phyloP scores from a whole-genome alignment of 2,329 filamentous ascomycete species.

The Penicillium sp. region DNA sequence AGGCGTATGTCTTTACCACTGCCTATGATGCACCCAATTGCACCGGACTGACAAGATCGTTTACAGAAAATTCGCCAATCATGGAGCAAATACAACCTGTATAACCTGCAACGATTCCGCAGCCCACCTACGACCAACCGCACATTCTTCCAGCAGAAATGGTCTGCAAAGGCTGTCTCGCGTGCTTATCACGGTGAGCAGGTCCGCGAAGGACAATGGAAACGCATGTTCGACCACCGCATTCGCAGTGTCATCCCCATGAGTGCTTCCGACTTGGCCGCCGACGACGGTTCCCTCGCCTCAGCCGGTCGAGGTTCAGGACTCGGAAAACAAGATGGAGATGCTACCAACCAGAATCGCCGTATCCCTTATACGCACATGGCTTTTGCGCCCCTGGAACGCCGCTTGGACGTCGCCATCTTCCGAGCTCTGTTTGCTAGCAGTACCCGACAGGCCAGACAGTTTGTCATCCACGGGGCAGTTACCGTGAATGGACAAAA shows the following conservation, averaged over 20 bases:
- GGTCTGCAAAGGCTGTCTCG: conserved; percentile 77
- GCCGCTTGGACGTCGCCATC: conserved; percentile 88
- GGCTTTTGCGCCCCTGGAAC: conserved; percentile 86
- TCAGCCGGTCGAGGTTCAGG: conserved; percentile 82
- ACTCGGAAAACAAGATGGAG: conserved; percentile 36
- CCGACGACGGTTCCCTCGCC: conserved; percentile 74
- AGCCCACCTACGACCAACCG: conserved; percentile 44
- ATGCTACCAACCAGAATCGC: conserved; percentile 25
- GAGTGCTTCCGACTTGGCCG: conserved; percentile 73
- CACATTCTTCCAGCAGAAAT: conserved; percentile 99
- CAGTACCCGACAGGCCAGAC: conserved; percentile 84
- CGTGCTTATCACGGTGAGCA: conserved; percentile 94
- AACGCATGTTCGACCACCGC: conserved; percentile 81
- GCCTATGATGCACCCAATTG: background rate
- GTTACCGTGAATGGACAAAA: conserved; percentile 97
- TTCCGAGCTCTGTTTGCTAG: conserved; percentile 93
- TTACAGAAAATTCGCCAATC: conserved; percentile 83
- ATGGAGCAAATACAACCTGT: conserved; percentile 97
- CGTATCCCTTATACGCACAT: conserved; percentile 90
- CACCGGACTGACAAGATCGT: conserved; percentile 9
- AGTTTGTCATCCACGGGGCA: conserved; percentile 87
- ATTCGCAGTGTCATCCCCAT: conserved; percentile 82
- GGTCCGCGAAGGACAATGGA: conserved; percentile 88
- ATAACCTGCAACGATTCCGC: conserved; percentile 66
- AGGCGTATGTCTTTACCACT: conserved; percentile 32